These are phyloP conservation scores for Trichophyton simii DNA, from an alignment of 2,329 filamentous ascomycete species.

Conservation along the genomic window DNA sequence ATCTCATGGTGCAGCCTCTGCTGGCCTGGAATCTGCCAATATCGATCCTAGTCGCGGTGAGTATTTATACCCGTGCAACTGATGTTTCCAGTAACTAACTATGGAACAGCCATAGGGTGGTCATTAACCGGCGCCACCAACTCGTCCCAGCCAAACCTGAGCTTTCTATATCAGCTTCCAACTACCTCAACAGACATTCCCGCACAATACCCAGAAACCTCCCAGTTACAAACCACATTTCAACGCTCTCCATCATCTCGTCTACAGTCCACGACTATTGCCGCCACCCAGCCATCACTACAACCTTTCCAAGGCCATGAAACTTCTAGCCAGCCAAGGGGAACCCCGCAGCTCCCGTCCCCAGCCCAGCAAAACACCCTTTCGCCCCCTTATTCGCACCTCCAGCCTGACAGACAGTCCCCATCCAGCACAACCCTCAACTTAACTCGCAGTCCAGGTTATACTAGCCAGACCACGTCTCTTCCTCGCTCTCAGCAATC, in stretches of 20 bases:
- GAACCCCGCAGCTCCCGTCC: conserved; percentile 22
- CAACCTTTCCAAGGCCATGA: not conserved
- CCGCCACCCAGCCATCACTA: not conserved
- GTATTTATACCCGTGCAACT: conserved; percentile 24
- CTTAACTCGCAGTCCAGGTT: not conserved
- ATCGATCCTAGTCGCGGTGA: conserved; percentile 3
- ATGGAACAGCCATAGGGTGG: conserved; percentile 58
- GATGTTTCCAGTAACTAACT: conserved; percentile 24
- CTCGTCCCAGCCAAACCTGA: conserved; percentile 70
- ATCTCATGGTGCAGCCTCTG: conserved; percentile 7
- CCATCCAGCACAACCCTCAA: conserved; percentile 43
- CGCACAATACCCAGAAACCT: conserved; percentile 7
- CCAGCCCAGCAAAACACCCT: conserved; percentile 54
- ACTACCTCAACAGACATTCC: conserved; percentile 20
- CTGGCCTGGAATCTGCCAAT: conserved; percentile 14
- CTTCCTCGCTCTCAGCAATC: not conserved
- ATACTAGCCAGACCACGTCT: not conserved
- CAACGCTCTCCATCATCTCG: not conserved
- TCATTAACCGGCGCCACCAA: conserved; percentile 79
- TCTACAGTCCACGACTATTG: not conserved
- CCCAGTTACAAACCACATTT: not conserved
- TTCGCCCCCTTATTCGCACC: conserved; percentile 77
- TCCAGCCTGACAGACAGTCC: conserved; percentile 72
- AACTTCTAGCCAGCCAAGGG: conserved; percentile 25
- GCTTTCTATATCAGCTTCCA: conserved; percentile 60